Percentiles rank a stretch among this genome's conserved stretches.
Evolutionary conservation across 2,329 filamentous ascomycete species (phyloP).

Genomic region (Cercospora zeina): DNA sequence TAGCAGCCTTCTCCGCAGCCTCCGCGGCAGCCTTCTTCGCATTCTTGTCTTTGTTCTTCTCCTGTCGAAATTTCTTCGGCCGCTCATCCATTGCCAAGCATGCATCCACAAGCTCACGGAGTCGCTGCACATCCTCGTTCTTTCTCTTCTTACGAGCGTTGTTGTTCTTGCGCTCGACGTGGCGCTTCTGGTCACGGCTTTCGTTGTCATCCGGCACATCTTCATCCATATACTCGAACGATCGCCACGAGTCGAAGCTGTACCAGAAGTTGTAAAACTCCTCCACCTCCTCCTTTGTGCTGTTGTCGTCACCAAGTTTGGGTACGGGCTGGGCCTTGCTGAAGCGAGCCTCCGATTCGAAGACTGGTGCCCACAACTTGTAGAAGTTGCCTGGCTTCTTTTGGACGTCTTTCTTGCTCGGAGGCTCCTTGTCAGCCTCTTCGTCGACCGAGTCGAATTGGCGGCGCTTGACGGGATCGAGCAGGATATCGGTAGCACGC

Average conservation of each 20-base stretch:
- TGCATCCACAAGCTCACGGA: slow-evolving; percentile 87
- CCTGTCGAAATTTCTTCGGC: slow-evolving; percentile 95
- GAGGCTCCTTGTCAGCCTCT: slow-evolving; percentile 86
- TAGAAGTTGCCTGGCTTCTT: slow-evolving; percentile 78
- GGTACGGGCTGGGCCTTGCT: slow-evolving; percentile 89
- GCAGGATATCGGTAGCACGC: slow-evolving; percentile 90
- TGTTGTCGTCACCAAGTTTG: slow-evolving; percentile 77
- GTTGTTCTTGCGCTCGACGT: slow-evolving; percentile 97
- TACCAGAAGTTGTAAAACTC: slow-evolving; percentile 99
- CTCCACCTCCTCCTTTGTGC: slow-evolving; percentile 85
- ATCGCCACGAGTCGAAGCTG: slow-evolving; percentile 97
- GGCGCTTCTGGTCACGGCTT: slow-evolving; percentile 97
- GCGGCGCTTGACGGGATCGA: slow-evolving; percentile 86
- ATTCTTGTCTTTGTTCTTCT: slow-evolving; percentile 91
- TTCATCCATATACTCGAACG: slow-evolving; percentile 98
- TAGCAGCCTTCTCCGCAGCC: slow-evolving; percentile 81
- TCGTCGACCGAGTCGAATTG: slow-evolving; percentile 98
- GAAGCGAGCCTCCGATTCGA: slow-evolving; percentile 91
- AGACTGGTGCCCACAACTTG: slow-evolving; percentile 89
- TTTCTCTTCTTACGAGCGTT: slow-evolving; percentile 99
- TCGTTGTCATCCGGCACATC: slow-evolving; percentile 98
- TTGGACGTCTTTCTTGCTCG: slow-evolving; percentile 82
- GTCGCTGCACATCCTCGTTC: slow-evolving; percentile 90
- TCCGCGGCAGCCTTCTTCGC: slow-evolving; percentile 90
- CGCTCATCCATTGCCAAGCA: slow-evolving; percentile 82